These are phyloP conservation scores for Macadamia tetraphylla DNA, from an alignment of 164 flowering plant species.

Conservation along the genomic window DNA sequence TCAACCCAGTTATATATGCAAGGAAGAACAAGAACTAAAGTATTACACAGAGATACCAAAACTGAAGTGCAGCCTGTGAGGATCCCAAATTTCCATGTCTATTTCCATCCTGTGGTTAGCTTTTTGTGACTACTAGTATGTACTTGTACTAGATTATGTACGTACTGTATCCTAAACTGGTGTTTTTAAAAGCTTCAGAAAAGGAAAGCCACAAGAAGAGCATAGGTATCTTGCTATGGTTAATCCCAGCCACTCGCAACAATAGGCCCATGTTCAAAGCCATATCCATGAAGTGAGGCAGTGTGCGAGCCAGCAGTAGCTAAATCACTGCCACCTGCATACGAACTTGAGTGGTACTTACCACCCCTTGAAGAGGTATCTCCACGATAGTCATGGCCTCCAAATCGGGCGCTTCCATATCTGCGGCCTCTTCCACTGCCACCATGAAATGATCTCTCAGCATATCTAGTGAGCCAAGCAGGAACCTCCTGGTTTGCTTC, in stretches of 20 bases:
- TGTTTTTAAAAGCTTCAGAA: neutral
- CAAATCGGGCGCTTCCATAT: constrained; percentile 34
- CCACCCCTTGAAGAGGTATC: constrained; percentile 12
- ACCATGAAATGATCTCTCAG: constrained; percentile 26
- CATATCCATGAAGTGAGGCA: neutral
- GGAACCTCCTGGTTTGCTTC: constrained; percentile 74
- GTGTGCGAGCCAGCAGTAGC: constrained; percentile 5
- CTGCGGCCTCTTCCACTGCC: constrained; percentile 27
- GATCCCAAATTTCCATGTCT: constrained; percentile 2
- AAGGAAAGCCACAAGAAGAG: neutral
- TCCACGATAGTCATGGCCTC: constrained; percentile 44
- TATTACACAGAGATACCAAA: neutral
- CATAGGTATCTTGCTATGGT: neutral
- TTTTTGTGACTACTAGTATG: constrained; percentile 3
- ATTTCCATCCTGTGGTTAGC: constrained; percentile 7
- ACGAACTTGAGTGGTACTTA: constrained; percentile 10
- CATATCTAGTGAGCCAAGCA: constrained; percentile 41
- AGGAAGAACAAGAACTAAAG: neutral
- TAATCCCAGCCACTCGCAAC: constrained; percentile 42
- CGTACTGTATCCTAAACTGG: constrained; percentile 3
- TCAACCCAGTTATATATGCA: neutral
- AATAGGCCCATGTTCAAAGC: constrained; percentile 13
- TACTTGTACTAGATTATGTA: neutral
- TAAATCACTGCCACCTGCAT: neutral
- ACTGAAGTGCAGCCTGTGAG: neutral